Percentiles rank a stretch among this genome's conserved stretches.
These are phyloP conservation scores for Saccharomycodes ludwigii DNA, from an alignment of 805 yeast genomes.

Conservation along the genomic window DNA sequence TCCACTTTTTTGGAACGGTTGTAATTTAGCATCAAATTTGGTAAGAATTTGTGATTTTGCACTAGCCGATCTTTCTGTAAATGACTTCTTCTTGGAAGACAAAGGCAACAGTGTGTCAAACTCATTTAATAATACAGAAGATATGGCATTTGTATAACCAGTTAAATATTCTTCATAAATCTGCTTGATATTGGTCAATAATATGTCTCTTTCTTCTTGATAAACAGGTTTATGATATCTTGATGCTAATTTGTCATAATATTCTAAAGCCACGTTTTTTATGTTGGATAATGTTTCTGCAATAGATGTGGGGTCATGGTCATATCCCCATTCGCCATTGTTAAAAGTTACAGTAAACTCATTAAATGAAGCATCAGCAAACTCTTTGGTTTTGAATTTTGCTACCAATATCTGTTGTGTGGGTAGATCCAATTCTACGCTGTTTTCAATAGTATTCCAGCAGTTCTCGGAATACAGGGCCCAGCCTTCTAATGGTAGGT, in stretches of 20 bases:
- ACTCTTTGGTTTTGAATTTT: conserved; percentile 87
- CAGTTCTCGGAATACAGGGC: conserved; percentile 77
- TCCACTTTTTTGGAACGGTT: background rate
- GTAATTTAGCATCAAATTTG: background rate
- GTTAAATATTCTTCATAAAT: conserved; percentile 1
- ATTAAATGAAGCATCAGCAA: conserved; percentile 41
- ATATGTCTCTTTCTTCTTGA: conserved; percentile 40
- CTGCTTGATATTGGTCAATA: conserved; percentile 35
- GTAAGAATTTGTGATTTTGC: background rate
- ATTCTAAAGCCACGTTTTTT: conserved; percentile 32
- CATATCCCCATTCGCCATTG: background rate
- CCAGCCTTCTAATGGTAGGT: conserved; percentile 94
- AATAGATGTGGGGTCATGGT: background rate
- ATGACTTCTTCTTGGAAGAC: conserved; percentile 5
- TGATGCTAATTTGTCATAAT: conserved; percentile 63
- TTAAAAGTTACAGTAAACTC: conserved; percentile 29
- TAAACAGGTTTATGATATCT: conserved; percentile 62
- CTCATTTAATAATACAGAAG: too few species aligned
- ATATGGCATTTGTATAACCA: conserved; percentile 3
- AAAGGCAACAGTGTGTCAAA: too few species aligned
- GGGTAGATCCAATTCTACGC: conserved; percentile 90
- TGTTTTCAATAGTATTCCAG: conserved; percentile 89
- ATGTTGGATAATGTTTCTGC: conserved; percentile 27
- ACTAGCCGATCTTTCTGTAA: conserved; percentile 2
- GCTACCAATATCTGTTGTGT: conserved; percentile 95